phyloP scores from a whole-genome alignment of 257 asterid species.

The Lithospermum erythrorhizon region DNA sequence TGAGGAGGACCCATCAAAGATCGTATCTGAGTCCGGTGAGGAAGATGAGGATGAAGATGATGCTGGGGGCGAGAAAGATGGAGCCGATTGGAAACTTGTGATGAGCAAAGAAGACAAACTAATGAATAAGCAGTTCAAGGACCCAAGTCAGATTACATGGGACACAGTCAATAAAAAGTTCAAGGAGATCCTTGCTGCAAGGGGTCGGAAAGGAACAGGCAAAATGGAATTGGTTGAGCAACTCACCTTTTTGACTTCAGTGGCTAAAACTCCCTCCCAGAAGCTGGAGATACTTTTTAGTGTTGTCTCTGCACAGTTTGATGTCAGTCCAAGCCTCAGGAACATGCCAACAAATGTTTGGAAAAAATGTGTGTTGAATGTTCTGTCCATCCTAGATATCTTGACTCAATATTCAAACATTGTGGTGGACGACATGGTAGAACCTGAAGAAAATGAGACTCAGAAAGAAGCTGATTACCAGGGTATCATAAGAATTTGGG shows the following conservation, averaged over 20 bases:
- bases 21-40: slow-evolving; percentile 22
- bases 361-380: slow-evolving; percentile 79
- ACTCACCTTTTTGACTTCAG: slow-evolving; percentile 83
- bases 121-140: slow-evolving; percentile 84
- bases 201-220: slow-evolving; percentile 95
- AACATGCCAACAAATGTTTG: slow-evolving; percentile 97
- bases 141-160: slow-evolving; percentile 89
- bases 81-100: slow-evolving; percentile 70
- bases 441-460: slow-evolving; percentile 86
- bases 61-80: slow-evolving; percentile 21
- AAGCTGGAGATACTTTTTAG: slow-evolving; percentile 89
- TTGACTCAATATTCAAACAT: slow-evolving; percentile 73
- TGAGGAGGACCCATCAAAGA: slow-evolving; percentile 33
- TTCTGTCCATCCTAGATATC: slow-evolving; percentile 62
- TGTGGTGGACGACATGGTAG: slow-evolving; percentile 83
- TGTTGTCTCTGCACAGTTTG: slow-evolving; percentile 86
- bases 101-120: slow-evolving; percentile 83
- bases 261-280: slow-evolving; percentile 95
- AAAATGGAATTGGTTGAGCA: slow-evolving; percentile 85
- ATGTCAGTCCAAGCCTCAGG: slow-evolving; percentile 73
- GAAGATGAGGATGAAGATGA: slow-evolving; percentile 49
- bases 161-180: slow-evolving; percentile 84
- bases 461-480: slow-evolving; percentile 63
- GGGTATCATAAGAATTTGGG: slow-evolving; percentile 85
- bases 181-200: slow-evolving; percentile 78